These are phyloP conservation scores for Biscutella auriculata DNA, from an alignment of 441 rosid species.

Conservation along the genomic window DNA sequence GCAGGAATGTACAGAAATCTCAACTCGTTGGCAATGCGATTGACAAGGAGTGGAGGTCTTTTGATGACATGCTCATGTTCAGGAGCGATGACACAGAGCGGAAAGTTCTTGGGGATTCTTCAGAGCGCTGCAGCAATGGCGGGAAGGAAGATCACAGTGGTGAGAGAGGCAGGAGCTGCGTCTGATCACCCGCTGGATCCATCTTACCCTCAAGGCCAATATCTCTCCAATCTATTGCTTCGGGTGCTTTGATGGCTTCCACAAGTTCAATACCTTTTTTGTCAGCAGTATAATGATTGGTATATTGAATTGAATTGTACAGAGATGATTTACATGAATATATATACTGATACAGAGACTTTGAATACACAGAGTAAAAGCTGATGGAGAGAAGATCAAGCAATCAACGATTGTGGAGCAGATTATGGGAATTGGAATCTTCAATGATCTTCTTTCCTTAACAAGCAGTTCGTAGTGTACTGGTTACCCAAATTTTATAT, in stretches of 20 bases:
- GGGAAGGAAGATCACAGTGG: constrained; percentile 51
- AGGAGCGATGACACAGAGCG: constrained; percentile 89
- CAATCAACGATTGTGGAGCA: too few relatives aligned
- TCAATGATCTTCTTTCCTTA: too few relatives aligned
- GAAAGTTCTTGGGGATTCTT: constrained; percentile 52
- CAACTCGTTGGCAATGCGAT: constrained; percentile 68
- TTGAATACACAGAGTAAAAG: too few relatives aligned
- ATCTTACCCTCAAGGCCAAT: constrained; percentile 73
- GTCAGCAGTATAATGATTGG: too few relatives aligned
- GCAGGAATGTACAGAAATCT: constrained; percentile 71
- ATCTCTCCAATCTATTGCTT: constrained; percentile 56
- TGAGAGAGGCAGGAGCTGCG: constrained; percentile 63
- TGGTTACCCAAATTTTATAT: too few relatives aligned
- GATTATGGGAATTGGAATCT: too few relatives aligned
- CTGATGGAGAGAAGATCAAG: too few relatives aligned
- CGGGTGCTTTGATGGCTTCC: constrained; percentile 30
- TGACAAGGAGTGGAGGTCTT: constrained; percentile 69
- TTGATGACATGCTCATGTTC: constrained; percentile 95
- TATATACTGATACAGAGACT: too few relatives aligned
- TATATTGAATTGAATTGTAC: too few relatives aligned
- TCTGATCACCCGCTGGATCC: constrained; percentile 82
- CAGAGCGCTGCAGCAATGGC: constrained; percentile 68
- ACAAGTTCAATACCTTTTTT: background rate
- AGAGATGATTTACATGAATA: too few relatives aligned
- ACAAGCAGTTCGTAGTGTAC: too few relatives aligned